Conservation (phyloP, 805 yeast genomes). For the Candida qinlingensis region DNA sequence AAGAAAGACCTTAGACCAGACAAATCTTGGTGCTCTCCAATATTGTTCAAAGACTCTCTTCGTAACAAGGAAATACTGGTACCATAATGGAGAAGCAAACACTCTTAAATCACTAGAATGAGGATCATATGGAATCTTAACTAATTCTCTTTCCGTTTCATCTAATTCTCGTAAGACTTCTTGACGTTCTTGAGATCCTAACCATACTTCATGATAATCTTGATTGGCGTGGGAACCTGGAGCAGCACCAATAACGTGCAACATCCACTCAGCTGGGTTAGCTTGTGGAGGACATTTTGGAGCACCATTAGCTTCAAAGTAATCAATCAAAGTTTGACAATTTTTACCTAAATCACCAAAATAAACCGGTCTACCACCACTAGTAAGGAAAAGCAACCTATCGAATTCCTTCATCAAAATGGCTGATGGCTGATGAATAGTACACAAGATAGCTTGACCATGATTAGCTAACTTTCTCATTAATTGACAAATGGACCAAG, state of each 20-base stretch:
- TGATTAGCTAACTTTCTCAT: constrained; percentile 54
- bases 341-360: constrained; percentile 69
- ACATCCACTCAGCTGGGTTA: constrained; percentile 91
- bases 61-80: constrained; percentile 42
- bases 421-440: constrained; percentile 87
- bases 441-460: constrained; percentile 64
- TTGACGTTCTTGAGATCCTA: constrained; percentile 54
- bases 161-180: constrained; percentile 57
- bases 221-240: constrained; percentile 72
- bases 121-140: constrained; percentile 30
- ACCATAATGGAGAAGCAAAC: constrained; percentile 39
- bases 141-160: constrained; percentile 56
- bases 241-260: constrained; percentile 79
- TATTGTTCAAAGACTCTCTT: constrained; percentile 56
- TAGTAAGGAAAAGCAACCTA: constrained; percentile 61
- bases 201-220: constrained; percentile 77
- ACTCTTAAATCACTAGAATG: constrained; percentile 30
- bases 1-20: constrained; percentile 55
- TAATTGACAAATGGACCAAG: constrained; percentile 60
- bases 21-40: constrained; percentile 61
- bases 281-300: constrained; percentile 61
- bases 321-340: constrained; percentile 51
- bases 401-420: constrained; percentile 73
- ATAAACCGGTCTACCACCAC: constrained; percentile 71
- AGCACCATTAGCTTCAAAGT: constrained; percentile 65